A percentile compares a stretch with the other conserved stretches of the same genome.
Evolutionary conservation across 2,329 filamentous ascomycete species (phyloP).

Genomic region (Aspergillus sp.): DNA sequence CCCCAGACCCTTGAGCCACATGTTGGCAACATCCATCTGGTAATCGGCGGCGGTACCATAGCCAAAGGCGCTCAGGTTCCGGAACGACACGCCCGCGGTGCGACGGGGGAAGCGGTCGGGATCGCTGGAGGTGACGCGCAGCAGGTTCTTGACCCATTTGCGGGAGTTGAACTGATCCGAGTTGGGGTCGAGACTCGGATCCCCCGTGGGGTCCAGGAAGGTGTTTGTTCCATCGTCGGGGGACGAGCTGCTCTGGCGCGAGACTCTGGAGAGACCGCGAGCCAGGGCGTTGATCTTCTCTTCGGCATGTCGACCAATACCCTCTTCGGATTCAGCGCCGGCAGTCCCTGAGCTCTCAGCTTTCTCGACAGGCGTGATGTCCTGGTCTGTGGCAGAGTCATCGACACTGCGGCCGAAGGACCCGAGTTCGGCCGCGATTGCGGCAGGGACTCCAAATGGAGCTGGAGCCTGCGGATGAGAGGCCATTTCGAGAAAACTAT

Average conservation of each 20-base stretch:
- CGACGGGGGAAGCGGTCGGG: constrained; percentile 23
- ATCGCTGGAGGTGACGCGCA: constrained; percentile 24
- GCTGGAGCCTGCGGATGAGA: constrained; percentile 10
- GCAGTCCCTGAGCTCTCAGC: constrained; percentile 17
- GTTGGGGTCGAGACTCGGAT: constrained; percentile 34
- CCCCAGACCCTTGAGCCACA: constrained; percentile 28
- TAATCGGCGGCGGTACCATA: constrained; percentile 36
- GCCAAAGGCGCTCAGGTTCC: constrained; percentile 37
- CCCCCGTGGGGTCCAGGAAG: constrained; percentile 23
- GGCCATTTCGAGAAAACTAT: constrained; percentile 3
- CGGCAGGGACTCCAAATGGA: constrained; percentile 9
- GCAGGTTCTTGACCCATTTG: constrained; percentile 37
- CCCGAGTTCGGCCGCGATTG: constrained; percentile 6
- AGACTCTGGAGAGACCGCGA: constrained; percentile 21
- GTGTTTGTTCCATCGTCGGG: constrained; percentile 21
- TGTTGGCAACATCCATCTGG: constrained; percentile 36
- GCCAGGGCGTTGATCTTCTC: constrained; percentile 21
- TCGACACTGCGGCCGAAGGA: constrained; percentile 3
- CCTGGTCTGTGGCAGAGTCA: constrained; percentile 2
- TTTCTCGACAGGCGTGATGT: constrained; percentile 6
- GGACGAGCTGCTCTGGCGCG: constrained; percentile 13
- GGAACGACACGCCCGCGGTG: constrained; percentile 34
- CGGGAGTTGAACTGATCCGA: constrained; percentile 34
- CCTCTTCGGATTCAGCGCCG: constrained; percentile 14
- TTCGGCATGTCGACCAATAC: constrained; percentile 13